A percentile compares a stretch with the other conserved stretches of the same genome.
Conservation (phyloP, 1,284 basidiomycete genomes). For the Vanrija sp. region DNA sequence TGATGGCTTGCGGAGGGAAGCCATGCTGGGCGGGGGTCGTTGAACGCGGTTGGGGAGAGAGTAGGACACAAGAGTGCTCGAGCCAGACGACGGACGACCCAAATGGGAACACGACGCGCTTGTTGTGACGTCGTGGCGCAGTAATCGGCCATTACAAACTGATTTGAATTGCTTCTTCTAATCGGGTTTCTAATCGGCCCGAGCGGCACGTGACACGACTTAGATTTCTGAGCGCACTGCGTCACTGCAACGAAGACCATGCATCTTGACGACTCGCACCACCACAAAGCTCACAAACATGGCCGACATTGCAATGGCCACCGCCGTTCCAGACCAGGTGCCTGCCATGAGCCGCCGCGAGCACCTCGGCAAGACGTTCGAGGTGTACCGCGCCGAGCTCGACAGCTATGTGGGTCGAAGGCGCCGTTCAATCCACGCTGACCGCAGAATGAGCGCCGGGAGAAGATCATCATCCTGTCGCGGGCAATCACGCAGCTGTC, state of each 20-base stretch:
- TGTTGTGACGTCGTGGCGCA: background rate
- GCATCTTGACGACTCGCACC: background rate
- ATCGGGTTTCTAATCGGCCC: background rate
- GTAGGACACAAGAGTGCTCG: background rate
- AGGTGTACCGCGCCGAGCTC: constrained; percentile 39
- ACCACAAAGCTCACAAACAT: constrained; percentile 4
- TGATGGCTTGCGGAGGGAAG: constrained; percentile 27
- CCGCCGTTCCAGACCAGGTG: constrained; percentile 4
- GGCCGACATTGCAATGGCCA: constrained; percentile 23
- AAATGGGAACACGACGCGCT: background rate
- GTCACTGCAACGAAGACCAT: background rate
- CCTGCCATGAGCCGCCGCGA: constrained; percentile 24
- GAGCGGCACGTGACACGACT: background rate
- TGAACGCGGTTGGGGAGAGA: background rate
- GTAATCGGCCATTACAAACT: background rate
- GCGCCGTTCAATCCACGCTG: background rate
- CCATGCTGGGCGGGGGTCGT: constrained; percentile 22
- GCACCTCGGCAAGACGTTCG: constrained; percentile 39
- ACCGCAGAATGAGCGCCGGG: constrained; percentile 46
- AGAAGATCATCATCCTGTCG: constrained; percentile 50
- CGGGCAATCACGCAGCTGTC: constrained; percentile 87
- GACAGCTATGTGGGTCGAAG: constrained; percentile 38
- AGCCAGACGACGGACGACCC: background rate
- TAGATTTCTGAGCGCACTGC: background rate
- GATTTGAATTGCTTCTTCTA: background rate